phyloP scores from a whole-genome alignment of 2,329 filamentous ascomycete species.

The Colletotrichum tanaceti region DNA sequence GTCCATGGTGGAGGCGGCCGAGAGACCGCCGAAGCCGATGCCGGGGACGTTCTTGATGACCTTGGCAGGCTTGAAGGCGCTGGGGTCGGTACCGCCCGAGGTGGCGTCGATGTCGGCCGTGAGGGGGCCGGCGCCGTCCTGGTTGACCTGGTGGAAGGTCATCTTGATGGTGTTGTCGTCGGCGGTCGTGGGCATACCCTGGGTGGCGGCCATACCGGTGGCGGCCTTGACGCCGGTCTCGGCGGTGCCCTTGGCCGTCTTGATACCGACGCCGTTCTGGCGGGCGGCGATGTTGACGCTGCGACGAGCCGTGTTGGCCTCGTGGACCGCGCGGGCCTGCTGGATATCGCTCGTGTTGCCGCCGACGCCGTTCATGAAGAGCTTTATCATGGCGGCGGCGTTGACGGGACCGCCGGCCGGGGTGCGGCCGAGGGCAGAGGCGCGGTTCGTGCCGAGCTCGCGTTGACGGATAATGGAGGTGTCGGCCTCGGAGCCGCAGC shows the following conservation, averaged over 20 bases:
- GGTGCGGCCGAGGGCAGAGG: slow-evolving; percentile 72
- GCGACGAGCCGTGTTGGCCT: slow-evolving; percentile 53
- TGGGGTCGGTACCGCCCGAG: slow-evolving; percentile 69
- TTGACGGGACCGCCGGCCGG: slow-evolving; percentile 68
- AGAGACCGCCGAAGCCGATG: slow-evolving; percentile 65
- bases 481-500: slow-evolving; percentile 73
- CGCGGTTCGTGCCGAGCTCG: slow-evolving; percentile 64
- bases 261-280: slow-evolving; percentile 38
- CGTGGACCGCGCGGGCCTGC: slow-evolving; percentile 53
- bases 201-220: slow-evolving; percentile 68
- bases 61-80: slow-evolving; percentile 69
- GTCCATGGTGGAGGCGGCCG: slow-evolving; percentile 68
- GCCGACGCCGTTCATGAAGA: slow-evolving; percentile 64
- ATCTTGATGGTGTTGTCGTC: slow-evolving; percentile 74
- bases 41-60: slow-evolving; percentile 73
- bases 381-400: slow-evolving; percentile 65
- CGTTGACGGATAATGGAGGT: slow-evolving; percentile 73
- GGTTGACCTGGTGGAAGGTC: slow-evolving; percentile 77
- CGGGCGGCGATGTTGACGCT: slow-evolving; percentile 30
- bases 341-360: slow-evolving; percentile 54
- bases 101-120: slow-evolving; percentile 69
- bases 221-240: slow-evolving; percentile 66
- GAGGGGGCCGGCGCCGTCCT: slow-evolving; percentile 74
- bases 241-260: slow-evolving; percentile 44
- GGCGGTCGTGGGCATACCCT: slow-evolving; percentile 76